A percentile compares a stretch with the other conserved stretches of the same genome.
Evolutionary conservation across 169 alveolate species (phyloP).

Genomic region (Plasmodium coatneyi): DNA sequence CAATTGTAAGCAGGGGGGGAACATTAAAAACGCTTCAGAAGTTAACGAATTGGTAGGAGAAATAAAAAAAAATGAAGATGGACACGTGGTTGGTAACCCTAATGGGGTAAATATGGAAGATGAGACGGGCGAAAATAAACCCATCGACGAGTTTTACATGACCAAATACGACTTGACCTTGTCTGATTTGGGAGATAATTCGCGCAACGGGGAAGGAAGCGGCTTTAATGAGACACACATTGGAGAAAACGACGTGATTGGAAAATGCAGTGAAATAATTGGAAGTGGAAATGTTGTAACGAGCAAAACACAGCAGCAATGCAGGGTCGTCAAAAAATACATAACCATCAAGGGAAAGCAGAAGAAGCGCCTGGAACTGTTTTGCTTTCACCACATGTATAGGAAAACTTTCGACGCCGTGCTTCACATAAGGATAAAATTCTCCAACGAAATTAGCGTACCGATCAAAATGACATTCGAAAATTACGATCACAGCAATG

Average conservation of each 20-base stretch:
- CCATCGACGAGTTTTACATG: slow-evolving; percentile 59
- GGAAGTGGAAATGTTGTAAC: background rate
- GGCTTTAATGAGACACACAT: slow-evolving; percentile 11
- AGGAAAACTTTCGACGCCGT: slow-evolving; percentile 17
- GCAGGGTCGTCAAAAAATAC: slow-evolving; percentile 26
- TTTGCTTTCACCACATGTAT: slow-evolving; percentile 53
- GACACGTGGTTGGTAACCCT: background rate
- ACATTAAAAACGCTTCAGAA: background rate
- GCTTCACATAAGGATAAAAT: slow-evolving; percentile 39
- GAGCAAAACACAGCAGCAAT: background rate
- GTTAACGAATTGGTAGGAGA: background rate
- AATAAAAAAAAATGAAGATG: background rate
- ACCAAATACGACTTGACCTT: slow-evolving; percentile 47
- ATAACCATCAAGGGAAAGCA: slow-evolving; percentile 41
- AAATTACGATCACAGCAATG: slow-evolving; percentile 24
- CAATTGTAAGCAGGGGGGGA: background rate
- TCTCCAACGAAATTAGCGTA: slow-evolving; percentile 25
- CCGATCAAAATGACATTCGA: slow-evolving; percentile 56
- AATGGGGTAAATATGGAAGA: background rate
- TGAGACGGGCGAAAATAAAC: background rate
- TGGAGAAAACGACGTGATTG: background rate
- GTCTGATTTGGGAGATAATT: slow-evolving; percentile 15
- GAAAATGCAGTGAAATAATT: background rate
- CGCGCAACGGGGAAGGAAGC: background rate
- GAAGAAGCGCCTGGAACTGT: slow-evolving; percentile 17